Evolutionary conservation across 2,329 filamentous ascomycete genomes (phyloP).

Genomic region (Microdochium trichocladiopsis): DNA sequence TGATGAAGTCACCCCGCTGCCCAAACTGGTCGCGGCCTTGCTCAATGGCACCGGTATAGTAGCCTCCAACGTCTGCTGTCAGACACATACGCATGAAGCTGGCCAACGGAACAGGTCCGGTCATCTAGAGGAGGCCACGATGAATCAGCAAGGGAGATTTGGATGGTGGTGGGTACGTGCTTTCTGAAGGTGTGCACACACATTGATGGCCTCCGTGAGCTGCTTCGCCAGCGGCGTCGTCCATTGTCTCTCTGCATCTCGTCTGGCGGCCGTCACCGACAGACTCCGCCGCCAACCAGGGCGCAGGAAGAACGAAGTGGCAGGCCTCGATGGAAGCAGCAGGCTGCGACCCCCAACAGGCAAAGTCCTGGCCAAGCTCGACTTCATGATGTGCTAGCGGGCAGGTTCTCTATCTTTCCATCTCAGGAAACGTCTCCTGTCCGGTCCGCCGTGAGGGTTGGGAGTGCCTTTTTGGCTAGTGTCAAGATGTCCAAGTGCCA

Average conservation of each 20-base stretch:
- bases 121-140: no score
- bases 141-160: no score
- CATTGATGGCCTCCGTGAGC: constrained; percentile 79
- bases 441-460: no score
- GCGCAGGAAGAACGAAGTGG: not conserved
- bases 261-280: constrained; percentile 15
- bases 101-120: constrained; percentile 84
- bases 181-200: constrained; percentile 29
- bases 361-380: not conserved
- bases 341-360: not conserved
- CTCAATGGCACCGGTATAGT: constrained; percentile 74
- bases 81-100: constrained; percentile 98
- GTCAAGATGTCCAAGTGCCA: no score
- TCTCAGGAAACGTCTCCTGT: no score
- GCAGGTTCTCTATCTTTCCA: not conserved
- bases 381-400: not conserved
- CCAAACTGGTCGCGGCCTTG: constrained; percentile 80
- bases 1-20: constrained; percentile 90
- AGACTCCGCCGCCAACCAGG: constrained; percentile 15
- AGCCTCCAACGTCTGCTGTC: constrained; percentile 82
- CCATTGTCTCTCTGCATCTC: constrained; percentile 57
- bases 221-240: constrained; percentile 88
- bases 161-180: constrained; percentile 10
- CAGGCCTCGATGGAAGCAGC: not conserved
- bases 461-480: no score